Evolutionary conservation across 306 rosid species (phyloP), one percentile per base, ranked within the genome.

Genomic region (Sesbania bispinosa): DNA sequence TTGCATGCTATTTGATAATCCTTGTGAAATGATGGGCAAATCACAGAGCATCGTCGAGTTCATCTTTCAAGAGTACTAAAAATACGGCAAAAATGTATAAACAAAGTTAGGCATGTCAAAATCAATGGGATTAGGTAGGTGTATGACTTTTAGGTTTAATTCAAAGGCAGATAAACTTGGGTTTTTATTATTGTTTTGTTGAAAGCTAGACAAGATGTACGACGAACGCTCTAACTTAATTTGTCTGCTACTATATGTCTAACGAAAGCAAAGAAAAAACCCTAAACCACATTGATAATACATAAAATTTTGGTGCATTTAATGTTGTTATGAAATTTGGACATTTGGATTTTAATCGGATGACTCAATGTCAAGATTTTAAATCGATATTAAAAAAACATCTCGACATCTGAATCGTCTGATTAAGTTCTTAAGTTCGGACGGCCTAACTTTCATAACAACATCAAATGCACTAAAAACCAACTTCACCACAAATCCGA

Each of bases 1-100:
- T 29, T 69, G 29, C 26, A 45, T 43, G 58, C 19, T 52, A 71
- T 74, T 71, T 62, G 29, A 72, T 67, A 61, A 62, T 76, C 71
- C 13, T 5, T 35, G 29, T 52, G 73, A 85, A 50, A 59, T 76
- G 84, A 76, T 61, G 50, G 68, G 65, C 74, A 33, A 72, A 68
- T 81, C 77, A 75, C 26, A 26, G 53, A 81, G 71, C 67, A 60
- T 64, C 88, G 88, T 80, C 13, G 68, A 77, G 65, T 71, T 77
- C 38, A 54, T 53, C 1, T 35, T 41, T 24, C 1, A n/a, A 51
- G 74, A 74, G 39, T 52, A n/a, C n/a, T n/a, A 20, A 18, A 50
- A 76, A 60, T 71, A 52, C 9, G 64, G 36, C 3, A 60, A 74
- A 53, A 68, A n/a, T n/a, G 27, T 6, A 5, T 26, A 52, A 26